phyloP scores from a whole-genome alignment of 768 basidiomycete species.

The Rhodotorula diobovata region DNA sequence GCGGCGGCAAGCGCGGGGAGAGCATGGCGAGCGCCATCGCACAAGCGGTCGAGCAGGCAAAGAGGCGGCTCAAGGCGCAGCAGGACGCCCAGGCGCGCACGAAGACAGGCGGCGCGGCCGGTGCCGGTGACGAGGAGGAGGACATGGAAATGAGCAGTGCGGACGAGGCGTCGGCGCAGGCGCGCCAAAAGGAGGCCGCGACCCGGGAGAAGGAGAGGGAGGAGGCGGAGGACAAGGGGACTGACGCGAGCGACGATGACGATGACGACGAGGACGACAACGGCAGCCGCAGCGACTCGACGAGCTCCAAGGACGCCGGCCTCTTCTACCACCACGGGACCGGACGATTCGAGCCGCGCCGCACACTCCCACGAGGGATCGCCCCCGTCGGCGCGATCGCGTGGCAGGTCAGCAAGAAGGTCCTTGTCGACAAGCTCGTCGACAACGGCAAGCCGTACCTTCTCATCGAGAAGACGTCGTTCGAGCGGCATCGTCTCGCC shows the following conservation, averaged over 20 bases:
- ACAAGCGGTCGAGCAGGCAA: slow-evolving; percentile 24
- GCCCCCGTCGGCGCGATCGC: slow-evolving; percentile 29
- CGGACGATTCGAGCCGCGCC: neutral
- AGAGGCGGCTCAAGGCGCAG: slow-evolving; percentile 31
- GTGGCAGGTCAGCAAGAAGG: slow-evolving; percentile 29
- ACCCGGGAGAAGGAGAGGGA: slow-evolving; percentile 9
- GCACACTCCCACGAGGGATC: slow-evolving; percentile 1
- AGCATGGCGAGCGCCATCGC: slow-evolving; percentile 25
- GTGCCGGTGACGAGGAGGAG: slow-evolving; percentile 33
- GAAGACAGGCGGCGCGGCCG: too few species aligned
- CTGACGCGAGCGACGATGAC: neutral
- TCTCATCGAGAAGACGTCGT: slow-evolving; percentile 18
- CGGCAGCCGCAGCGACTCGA: neutral
- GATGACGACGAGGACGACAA: neutral
- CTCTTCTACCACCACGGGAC: slow-evolving; percentile 21
- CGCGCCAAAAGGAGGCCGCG: too few species aligned
- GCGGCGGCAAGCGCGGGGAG: neutral
- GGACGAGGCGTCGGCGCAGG: slow-evolving; percentile 31
- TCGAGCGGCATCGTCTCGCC: neutral
- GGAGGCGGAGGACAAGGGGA: slow-evolving; percentile 29
- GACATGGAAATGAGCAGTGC: slow-evolving; percentile 33
- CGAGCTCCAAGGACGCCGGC: neutral
- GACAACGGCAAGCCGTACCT: slow-evolving; percentile 28
- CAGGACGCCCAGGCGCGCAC: slow-evolving; percentile 13
- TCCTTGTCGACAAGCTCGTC: slow-evolving; percentile 32